Evolutionary conservation across 768 basidiomycete genomes (phyloP).

Genomic region (Suillus paluster): DNA sequence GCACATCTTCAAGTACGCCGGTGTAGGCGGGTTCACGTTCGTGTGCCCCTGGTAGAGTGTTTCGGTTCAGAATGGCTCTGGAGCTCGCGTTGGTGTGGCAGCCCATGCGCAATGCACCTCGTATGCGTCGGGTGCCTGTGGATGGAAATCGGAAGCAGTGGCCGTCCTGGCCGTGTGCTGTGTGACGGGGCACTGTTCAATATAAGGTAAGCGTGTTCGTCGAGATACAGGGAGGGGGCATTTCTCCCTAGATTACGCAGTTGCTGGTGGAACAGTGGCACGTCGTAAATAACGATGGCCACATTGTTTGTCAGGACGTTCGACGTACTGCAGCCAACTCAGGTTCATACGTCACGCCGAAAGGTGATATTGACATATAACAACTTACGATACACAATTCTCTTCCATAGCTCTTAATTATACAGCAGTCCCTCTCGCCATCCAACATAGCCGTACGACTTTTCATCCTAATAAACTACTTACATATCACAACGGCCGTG

Average conservation of each 20-base stretch:
- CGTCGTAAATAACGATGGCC: slow-evolving; percentile 17
- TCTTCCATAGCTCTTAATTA: too few species aligned
- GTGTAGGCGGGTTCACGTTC: not conserved
- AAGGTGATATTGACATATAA: slow-evolving; percentile 1
- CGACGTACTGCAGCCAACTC: not conserved
- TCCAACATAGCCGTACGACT: too few species aligned
- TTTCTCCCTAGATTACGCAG: slow-evolving; percentile 8
- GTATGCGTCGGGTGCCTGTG: slow-evolving; percentile 13
- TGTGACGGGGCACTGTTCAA: slow-evolving; percentile 25
- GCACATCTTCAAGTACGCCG: not conserved
- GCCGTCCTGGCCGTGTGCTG: slow-evolving; percentile 33
- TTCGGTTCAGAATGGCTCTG: too few species aligned
- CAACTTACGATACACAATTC: too few species aligned
- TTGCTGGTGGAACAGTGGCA: slow-evolving; percentile 24
- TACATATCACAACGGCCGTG: too few species aligned
- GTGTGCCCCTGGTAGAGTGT: not conserved
- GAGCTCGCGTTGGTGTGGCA: slow-evolving; percentile 27
- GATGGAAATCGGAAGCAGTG: slow-evolving; percentile 8
- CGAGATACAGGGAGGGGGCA: not conserved
- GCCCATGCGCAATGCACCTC: slow-evolving; percentile 16
- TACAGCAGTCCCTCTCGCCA: too few species aligned
- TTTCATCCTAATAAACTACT: too few species aligned
- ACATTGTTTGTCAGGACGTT: slow-evolving; percentile 18
- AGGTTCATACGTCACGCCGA: slow-evolving; percentile 11
- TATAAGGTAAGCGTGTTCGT: not conserved